A percentile compares a stretch with the other conserved stretches of the same genome.
These are phyloP conservation scores for Eurotiales sp. DNA, from an alignment of 2,329 filamentous ascomycete species.

Conservation along the genomic window DNA sequence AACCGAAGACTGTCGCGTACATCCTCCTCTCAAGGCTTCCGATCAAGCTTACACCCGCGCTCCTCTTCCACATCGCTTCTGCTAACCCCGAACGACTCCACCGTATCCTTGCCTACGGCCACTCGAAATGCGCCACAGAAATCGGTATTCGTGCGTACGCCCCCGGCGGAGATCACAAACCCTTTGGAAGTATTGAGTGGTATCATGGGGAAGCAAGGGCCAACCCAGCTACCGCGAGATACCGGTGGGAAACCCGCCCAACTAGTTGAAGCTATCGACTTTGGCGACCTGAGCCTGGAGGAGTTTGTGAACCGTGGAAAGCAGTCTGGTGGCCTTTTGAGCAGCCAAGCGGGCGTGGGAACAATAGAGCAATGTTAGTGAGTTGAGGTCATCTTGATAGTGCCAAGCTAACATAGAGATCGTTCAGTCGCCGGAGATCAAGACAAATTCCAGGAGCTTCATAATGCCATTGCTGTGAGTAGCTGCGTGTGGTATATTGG, in stretches of 20 bases:
- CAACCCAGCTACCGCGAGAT: constrained; percentile 11
- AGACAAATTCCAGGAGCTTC: constrained; percentile 82
- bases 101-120: constrained; percentile 66
- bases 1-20: constrained; percentile 64
- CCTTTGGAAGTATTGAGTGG: constrained; percentile 66
- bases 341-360: constrained; percentile 49
- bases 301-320: constrained; percentile 56
- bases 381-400: background rate
- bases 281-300: constrained; percentile 70
- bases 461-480: constrained; percentile 68
- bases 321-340: constrained; percentile 24
- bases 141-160: constrained; percentile 49
- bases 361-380: constrained; percentile 68
- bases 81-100: constrained; percentile 69
- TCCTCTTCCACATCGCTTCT: constrained; percentile 76
- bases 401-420: constrained; percentile 14
- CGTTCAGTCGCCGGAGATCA: constrained; percentile 74
- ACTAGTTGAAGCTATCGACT: constrained; percentile 68
- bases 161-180: constrained; percentile 59
- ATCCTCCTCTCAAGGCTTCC: constrained; percentile 64
- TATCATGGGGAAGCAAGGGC: constrained; percentile 49
- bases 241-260: constrained; percentile 33
- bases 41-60: constrained; percentile 65
- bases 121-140: constrained; percentile 57
- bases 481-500: background rate